Percentiles rank a stretch among this genome's conserved stretches.
Evolutionary conservation across 208 protist species (phyloP).

Genomic region (Wallacemonas sp.): DNA sequence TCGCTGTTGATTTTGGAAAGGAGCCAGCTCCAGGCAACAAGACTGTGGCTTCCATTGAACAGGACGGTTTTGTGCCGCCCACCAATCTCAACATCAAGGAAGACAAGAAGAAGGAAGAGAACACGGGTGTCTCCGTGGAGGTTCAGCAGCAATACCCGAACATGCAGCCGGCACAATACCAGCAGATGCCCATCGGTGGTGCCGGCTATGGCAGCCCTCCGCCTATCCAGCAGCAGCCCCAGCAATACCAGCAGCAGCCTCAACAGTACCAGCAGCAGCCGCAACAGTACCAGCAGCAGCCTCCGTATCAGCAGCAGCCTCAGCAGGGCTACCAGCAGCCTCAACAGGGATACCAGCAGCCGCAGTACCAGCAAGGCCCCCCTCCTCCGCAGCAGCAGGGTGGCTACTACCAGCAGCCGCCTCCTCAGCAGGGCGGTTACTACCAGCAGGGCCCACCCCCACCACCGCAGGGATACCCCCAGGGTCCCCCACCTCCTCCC

Average conservation of each 20-base stretch:
- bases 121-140: not conserved
- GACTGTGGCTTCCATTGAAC: slow-evolving; percentile 7
- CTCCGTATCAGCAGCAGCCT: no score
- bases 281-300: no score
- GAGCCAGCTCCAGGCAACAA: slow-evolving; percentile 7
- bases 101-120: slow-evolving; percentile 17
- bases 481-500: not conserved
- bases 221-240: no score
- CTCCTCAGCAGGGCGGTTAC: no score
- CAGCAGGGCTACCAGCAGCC: no score
- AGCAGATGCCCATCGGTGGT: no score
- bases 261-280: slow-evolving; percentile 13
- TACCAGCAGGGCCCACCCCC: not conserved
- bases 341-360: not conserved
- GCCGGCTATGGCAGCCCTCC: no score
- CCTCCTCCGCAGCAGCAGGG: not conserved
- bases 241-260: slow-evolving; percentile 22
- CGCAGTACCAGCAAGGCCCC: slow-evolving; percentile 13
- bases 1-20: slow-evolving; percentile 78
- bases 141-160: slow-evolving; percentile 5
- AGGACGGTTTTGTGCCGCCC: slow-evolving; percentile 3
- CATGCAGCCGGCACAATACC: slow-evolving; percentile 13
- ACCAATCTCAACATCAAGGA: slow-evolving; percentile 16
- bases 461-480: slow-evolving; percentile 3
- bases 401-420: not conserved